Percentiles rank a stretch among this genome's conserved stretches.
These are phyloP conservation scores for Nicotiana sylvestris DNA, from an alignment of 257 asterid species.

Conservation along the genomic window DNA sequence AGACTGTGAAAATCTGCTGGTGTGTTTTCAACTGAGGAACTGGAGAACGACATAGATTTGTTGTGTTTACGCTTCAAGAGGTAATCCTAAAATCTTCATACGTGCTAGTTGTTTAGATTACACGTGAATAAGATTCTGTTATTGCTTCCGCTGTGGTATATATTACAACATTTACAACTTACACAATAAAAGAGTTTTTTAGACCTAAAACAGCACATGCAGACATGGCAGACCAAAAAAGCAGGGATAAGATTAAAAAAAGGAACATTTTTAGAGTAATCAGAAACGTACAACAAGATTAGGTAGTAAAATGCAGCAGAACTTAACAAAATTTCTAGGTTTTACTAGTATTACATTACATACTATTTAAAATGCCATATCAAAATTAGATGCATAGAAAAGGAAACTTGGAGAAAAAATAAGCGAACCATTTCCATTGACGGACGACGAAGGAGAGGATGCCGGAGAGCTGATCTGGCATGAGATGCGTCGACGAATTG, in stretches of 20 bases:
- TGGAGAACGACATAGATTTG: too few relatives aligned
- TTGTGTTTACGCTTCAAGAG: too few relatives aligned
- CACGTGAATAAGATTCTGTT: too few relatives aligned
- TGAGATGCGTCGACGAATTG: slow-evolving; percentile 49
- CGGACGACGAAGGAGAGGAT: slow-evolving; percentile 28
- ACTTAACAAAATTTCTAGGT: background rate
- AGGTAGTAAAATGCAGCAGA: background rate
- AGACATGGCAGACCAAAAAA: background rate
- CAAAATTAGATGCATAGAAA: background rate
- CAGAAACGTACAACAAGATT: background rate
- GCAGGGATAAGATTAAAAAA: background rate
- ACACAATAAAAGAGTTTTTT: background rate
- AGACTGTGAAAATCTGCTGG: too few relatives aligned
- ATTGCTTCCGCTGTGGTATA: too few relatives aligned
- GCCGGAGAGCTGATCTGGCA: slow-evolving; percentile 61
- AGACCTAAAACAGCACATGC: background rate
- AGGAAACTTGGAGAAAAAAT: background rate
- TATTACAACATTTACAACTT: too few relatives aligned
- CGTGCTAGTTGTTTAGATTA: too few relatives aligned
- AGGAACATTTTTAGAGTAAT: background rate
- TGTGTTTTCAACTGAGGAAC: too few relatives aligned
- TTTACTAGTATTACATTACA: background rate
- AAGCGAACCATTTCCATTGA: slow-evolving; percentile 48
- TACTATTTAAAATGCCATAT: background rate
- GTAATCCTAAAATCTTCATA: too few relatives aligned